Evolutionary conservation across 306 rosid species (phyloP), one percentile per base, ranked within the genome.

Genomic region (Hippophae rhamnoides): DNA sequence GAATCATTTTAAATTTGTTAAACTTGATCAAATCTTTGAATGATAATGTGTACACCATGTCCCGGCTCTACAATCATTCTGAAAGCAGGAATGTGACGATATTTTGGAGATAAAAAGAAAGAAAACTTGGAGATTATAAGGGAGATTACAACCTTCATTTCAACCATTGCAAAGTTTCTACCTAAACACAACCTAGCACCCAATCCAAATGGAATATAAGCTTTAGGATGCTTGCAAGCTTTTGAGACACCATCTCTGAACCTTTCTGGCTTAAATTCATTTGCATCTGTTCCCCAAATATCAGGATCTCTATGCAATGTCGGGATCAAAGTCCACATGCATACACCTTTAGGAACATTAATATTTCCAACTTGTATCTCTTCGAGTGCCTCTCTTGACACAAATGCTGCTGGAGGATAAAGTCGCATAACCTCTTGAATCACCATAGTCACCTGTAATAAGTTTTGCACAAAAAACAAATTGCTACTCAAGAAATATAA

Each of bases 371-470:
- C 55, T 53, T 76, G 74, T 3, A 77, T 80, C 9, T 92, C 93
- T 40, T 70, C 84, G 3, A 85, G 78, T 54, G 96, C 86, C 70
- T 92, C 99, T 70, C 99, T 81, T 27, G 99, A 84, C 43, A 92
- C 99, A 48, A 92, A 87, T 5, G 96, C 89, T 9, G 86, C 99
- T 6, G 96, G 93, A 23, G 99, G 95, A 49, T 92, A 92, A 46
- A 92, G 66, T 10, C 99, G 95, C 41, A 92, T 18, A 54, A 68
- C 82, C 69, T 92, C 99, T 18, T 87, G 87, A 57, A 92, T 77
- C 81, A 92, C 99, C 86, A 85, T 83, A 0, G 72, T 66, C 65
- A 79, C 38, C 38, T 31, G 38, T 31, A 31, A 0, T 31, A 31
- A 31, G 38, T 31, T 31, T 31, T 31, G 38, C 38, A 31, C 38